Evolutionary conservation across 2,329 filamentous ascomycete genomes (phyloP).

Genomic region (Xylaria sp.): DNA sequence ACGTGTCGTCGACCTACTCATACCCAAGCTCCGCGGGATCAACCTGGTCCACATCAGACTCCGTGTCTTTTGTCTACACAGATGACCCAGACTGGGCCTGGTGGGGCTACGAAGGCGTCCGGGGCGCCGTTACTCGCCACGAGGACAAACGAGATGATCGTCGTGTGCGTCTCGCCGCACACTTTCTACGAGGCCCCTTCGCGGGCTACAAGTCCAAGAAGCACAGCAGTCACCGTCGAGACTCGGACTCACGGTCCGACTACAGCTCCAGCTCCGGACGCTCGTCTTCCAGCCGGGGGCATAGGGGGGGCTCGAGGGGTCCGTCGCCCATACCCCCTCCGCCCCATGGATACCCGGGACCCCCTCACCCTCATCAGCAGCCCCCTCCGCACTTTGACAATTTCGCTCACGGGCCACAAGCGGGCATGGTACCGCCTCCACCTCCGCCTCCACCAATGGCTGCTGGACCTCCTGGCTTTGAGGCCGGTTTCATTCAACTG

Average conservation of each 20-base stretch:
- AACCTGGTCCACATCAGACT: constrained; percentile 38
- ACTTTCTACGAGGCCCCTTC: constrained; percentile 41
- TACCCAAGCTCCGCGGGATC: constrained; percentile 36
- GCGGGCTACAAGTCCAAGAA: constrained; percentile 35
- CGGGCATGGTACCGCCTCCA: constrained; percentile 22
- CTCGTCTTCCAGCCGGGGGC: constrained; percentile 23
- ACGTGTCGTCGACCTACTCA: constrained; percentile 37
- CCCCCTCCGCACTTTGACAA: constrained; percentile 22
- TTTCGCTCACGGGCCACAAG: constrained; percentile 19
- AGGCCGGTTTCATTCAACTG: constrained; percentile 39
- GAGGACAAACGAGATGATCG: constrained; percentile 34
- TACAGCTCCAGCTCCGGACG: constrained; percentile 21
- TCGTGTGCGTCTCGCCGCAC: constrained; percentile 36
- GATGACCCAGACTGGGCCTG: constrained; percentile 34
- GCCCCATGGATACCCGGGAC: constrained; percentile 5
- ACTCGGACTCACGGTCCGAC: constrained; percentile 24
- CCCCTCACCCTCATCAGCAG: constrained; percentile 11
- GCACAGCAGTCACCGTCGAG: constrained; percentile 19
- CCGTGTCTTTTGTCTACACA: constrained; percentile 38
- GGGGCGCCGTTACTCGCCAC: constrained; percentile 39
- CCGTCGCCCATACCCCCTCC: constrained; percentile 18
- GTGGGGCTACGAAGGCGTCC: constrained; percentile 35
- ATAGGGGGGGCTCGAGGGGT: constrained; percentile 3
- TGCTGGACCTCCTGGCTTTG: constrained; percentile 28
- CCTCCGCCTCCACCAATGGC: constrained; percentile 25